A percentile compares a stretch with the other conserved stretches of the same genome.
Conservation (phyloP, 2,329 filamentous ascomycete species). For the Phialemonium atrogriseum region DNA sequence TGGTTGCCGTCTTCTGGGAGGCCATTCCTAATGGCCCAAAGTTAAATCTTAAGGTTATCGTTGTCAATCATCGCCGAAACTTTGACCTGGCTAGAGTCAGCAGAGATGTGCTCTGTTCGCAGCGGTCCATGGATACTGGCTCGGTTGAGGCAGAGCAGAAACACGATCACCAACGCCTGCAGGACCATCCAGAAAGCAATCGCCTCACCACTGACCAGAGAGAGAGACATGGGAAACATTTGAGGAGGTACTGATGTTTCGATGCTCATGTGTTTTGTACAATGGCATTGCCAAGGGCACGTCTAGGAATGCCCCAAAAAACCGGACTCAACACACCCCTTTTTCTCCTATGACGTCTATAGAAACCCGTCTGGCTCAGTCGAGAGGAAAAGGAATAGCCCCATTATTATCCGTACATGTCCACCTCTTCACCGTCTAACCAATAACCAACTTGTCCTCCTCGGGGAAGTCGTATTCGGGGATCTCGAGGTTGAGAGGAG, state of each 20-base stretch:
- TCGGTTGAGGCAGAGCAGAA: not conserved
- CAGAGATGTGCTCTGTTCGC: not conserved
- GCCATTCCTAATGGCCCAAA: too few relatives aligned
- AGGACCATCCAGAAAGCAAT: too few relatives aligned
- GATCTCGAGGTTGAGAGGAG: conserved; percentile 94
- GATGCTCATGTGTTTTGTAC: conserved; percentile 14
- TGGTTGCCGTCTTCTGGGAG: too few relatives aligned
- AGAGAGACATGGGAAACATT: conserved; percentile 1
- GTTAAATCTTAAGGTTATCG: conserved; percentile 1
- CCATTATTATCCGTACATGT: conserved; percentile 8
- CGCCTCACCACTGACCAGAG: too few relatives aligned
- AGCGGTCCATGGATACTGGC: not conserved
- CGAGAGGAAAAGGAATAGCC: conserved; percentile 2
- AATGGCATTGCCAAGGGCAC: conserved; percentile 12
- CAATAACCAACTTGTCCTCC: conserved; percentile 82
- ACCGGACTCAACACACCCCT: conserved; percentile 1
- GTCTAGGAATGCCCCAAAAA: conserved; percentile 12
- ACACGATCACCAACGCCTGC: not conserved
- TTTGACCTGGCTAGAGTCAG: conserved; percentile 2
- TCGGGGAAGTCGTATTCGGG: conserved; percentile 88
- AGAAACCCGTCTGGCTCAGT: conserved; percentile 6
- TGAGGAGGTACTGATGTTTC: conserved; percentile 7
- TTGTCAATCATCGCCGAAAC: conserved; percentile 2
- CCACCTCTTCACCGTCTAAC: conserved; percentile 45
- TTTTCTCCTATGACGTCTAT: conserved; percentile 2